Conservation (phyloP, 2,329 filamentous ascomycete genomes). For the Hymenotorrendiella dingleyae region DNA sequence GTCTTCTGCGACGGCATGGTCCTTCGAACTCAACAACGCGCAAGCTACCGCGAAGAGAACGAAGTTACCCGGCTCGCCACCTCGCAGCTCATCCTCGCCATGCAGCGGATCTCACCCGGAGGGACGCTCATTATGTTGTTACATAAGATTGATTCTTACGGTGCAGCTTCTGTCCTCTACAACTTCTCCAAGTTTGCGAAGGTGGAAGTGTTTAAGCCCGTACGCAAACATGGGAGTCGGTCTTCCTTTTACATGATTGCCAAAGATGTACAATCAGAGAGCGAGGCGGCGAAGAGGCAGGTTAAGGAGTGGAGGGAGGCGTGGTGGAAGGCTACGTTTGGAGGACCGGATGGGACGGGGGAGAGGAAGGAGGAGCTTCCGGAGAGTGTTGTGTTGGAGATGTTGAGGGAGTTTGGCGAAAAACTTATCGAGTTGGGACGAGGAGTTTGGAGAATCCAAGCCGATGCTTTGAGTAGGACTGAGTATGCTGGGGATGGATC, state of each 20-base stretch:
- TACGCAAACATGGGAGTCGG: conserved; percentile 15
- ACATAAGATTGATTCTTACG: conserved; percentile 21
- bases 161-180: conserved; percentile 16
- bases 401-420: conserved; percentile 17
- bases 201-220: conserved; percentile 22
- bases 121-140: conserved; percentile 24
- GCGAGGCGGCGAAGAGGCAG: conserved; percentile 8
- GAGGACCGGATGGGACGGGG: conserved; percentile 13
- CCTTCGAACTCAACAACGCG: conserved; percentile 22
- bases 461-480: conserved; percentile 16
- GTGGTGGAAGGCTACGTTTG: conserved; percentile 22
- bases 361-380: conserved; percentile 3
- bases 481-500: conserved; percentile 13
- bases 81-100: conserved; percentile 23
- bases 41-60: conserved; percentile 11
- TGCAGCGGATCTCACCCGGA: conserved; percentile 14
- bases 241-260: conserved; percentile 26
- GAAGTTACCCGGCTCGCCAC: conserved; percentile 16
- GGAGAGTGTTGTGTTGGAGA: conserved; percentile 7
- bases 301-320: conserved; percentile 19
- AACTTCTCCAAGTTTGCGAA: conserved; percentile 21
- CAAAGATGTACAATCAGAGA: conserved; percentile 14
- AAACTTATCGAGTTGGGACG: conserved; percentile 12
- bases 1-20: conserved; percentile 26
- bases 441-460: conserved; percentile 20